Percentiles rank a stretch among this genome's conserved stretches.
These are phyloP conservation scores for Ilex paraguariensis DNA, from an alignment of 305 asterid genomes.

Conservation along the genomic window DNA sequence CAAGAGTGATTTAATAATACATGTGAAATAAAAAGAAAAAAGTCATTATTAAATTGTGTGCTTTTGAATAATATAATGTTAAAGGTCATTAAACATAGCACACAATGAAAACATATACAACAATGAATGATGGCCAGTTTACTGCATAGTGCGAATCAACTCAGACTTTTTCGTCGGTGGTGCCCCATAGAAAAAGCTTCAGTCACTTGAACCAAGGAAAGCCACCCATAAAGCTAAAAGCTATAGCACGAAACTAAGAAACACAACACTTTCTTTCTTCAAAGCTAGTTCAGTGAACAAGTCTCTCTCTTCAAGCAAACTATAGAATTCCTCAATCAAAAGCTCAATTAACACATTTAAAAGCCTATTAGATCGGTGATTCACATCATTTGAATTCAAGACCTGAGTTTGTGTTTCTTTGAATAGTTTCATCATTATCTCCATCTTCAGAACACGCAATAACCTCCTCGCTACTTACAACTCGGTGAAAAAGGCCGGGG, in stretches of 20 bases:
- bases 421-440: conserved; percentile 41
- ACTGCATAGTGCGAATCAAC: background rate
- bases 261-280: conserved; percentile 24
- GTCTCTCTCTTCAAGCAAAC: conserved; percentile 35
- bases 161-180: conserved; percentile 8
- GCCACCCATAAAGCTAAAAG: conserved; percentile 23
- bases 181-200: background rate
- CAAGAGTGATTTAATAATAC: too few species aligned
- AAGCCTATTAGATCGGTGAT: conserved; percentile 39
- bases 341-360: conserved; percentile 39
- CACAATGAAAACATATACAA: too few species aligned
- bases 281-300: conserved; percentile 28
- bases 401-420: conserved; percentile 45
- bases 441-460: conserved; percentile 28
- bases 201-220: conserved; percentile 14
- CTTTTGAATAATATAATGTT: too few species aligned
- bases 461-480: too few species aligned
- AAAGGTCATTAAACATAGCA: too few species aligned
- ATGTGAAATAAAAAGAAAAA: too few species aligned
- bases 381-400: conserved; percentile 36
- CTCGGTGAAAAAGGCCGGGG: too few species aligned
- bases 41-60: too few species aligned
- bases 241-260: conserved; percentile 32
- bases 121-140: too few species aligned
- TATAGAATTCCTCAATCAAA: conserved; percentile 38